A percentile compares a stretch with the other conserved stretches of the same genome.
Conservation (phyloP, 108 stramenopile genomes). For the Cyclotella atomus region DNA sequence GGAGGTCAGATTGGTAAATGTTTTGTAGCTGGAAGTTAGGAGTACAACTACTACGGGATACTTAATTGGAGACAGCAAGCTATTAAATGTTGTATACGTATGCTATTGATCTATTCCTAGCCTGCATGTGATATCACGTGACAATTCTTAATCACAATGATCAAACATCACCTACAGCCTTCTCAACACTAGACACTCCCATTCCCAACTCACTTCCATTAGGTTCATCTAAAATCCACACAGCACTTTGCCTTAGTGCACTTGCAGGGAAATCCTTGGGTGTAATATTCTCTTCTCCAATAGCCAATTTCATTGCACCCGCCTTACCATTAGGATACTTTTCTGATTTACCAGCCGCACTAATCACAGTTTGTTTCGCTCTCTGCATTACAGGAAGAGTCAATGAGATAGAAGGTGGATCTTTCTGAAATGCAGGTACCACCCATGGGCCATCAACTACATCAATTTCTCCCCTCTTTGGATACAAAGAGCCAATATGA, state of each 20-base stretch:
- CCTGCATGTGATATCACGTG: not conserved
- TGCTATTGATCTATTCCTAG: too few relatives aligned
- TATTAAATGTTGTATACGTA: too few relatives aligned
- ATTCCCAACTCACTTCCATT: conserved; percentile 58
- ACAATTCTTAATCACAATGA: not conserved
- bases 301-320: conserved; percentile 71
- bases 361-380: conserved; percentile 68
- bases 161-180: conserved; percentile 39
- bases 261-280: conserved; percentile 70
- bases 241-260: conserved; percentile 60
- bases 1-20: conserved; percentile 75
- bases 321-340: conserved; percentile 87
- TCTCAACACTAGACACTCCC: conserved; percentile 37
- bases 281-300: conserved; percentile 62
- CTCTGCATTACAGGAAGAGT: conserved; percentile 73
- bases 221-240: conserved; percentile 79
- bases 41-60: not conserved
- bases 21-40: conserved; percentile 6
- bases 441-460: conserved; percentile 62
- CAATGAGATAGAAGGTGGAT: conserved; percentile 75
- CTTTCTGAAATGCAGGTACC: conserved; percentile 65
- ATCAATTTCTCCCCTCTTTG: conserved; percentile 67
- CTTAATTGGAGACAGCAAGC: not conserved
- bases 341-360: conserved; percentile 69
- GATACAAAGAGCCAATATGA: conserved; percentile 80